phyloP scores from a whole-genome alignment of 2,329 filamentous ascomycete species.

The Curvularia sp. region DNA sequence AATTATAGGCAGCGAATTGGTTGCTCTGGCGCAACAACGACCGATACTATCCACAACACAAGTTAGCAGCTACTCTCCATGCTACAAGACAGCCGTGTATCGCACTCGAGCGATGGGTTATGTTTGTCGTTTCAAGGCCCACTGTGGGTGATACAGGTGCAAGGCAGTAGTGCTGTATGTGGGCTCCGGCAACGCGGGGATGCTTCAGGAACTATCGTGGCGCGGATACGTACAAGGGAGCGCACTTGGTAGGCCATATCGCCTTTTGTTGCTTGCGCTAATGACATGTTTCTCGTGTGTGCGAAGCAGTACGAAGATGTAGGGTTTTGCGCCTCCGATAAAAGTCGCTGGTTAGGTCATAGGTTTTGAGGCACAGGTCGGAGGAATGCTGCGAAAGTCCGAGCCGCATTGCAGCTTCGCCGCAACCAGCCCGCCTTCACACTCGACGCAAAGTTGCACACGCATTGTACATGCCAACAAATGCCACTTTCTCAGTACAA shows the following conservation, averaged over 20 bases:
- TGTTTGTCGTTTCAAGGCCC: neutral
- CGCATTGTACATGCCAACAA: neutral
- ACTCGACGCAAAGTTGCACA: neutral
- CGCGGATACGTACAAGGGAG: conserved; percentile 46
- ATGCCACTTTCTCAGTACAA: neutral
- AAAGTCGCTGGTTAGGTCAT: conserved; percentile 46
- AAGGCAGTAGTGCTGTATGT: neutral
- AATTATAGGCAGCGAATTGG: conserved; percentile 95
- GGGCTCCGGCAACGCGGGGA: conserved; percentile 6
- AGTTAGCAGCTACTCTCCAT: neutral
- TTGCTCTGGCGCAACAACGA: conserved; percentile 84
- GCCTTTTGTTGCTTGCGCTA: conserved; percentile 46
- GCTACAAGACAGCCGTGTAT: neutral
- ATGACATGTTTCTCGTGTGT: conserved; percentile 39
- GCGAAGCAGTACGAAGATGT: conserved; percentile 8
- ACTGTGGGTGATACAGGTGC: neutral
- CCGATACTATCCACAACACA: conserved; percentile 71
- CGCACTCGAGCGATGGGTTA: neutral
- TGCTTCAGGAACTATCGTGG: neutral
- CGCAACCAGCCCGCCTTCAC: neutral
- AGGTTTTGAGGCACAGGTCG: conserved; percentile 30
- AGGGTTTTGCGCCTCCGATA: conserved; percentile 48
- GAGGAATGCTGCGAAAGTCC: conserved; percentile 42
- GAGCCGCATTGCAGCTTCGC: conserved; percentile 23
- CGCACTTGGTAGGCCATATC: conserved; percentile 51